Conservation (phyloP, 1,284 basidiomycete genomes). For the Boletus smithii region DNA sequence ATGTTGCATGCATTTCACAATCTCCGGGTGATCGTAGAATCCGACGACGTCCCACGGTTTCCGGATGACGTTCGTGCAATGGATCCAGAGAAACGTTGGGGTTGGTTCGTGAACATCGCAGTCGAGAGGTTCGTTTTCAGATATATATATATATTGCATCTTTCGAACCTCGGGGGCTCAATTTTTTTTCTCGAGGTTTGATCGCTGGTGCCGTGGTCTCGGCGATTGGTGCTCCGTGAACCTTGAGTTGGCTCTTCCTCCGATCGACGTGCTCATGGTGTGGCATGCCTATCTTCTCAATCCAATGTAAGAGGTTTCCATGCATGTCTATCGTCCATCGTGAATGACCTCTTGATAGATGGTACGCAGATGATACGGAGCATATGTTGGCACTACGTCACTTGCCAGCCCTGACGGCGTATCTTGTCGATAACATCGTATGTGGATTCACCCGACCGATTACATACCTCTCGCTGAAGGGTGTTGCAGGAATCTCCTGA, state of each 20-base stretch:
- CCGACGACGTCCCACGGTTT: constrained; percentile 5
- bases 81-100: constrained; percentile 27
- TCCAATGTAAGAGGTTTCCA: constrained; percentile 28
- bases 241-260: constrained; percentile 29
- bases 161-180: neutral
- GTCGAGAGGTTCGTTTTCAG: constrained; percentile 23
- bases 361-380: constrained; percentile 35
- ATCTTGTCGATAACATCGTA: constrained; percentile 1
- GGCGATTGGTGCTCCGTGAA: neutral
- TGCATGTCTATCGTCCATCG: too few species aligned
- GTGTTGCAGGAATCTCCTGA: constrained; percentile 14
- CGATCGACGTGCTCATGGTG: constrained; percentile 45
- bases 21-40: constrained; percentile 18
- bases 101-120: constrained; percentile 28
- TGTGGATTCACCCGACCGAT: neutral
- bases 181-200: constrained; percentile 11
- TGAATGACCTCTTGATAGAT: constrained; percentile 19
- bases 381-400: constrained; percentile 13
- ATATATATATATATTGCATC: too few species aligned
- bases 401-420: constrained; percentile 16
- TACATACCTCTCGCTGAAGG: neutral
- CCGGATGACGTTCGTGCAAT: constrained; percentile 15
- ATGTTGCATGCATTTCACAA: constrained; percentile 19
- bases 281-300: constrained; percentile 49
- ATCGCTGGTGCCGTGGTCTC: constrained; percentile 19